phyloP scores from a whole-genome alignment of 352 stramenopile species.

The Blastocystis sp. region DNA sequence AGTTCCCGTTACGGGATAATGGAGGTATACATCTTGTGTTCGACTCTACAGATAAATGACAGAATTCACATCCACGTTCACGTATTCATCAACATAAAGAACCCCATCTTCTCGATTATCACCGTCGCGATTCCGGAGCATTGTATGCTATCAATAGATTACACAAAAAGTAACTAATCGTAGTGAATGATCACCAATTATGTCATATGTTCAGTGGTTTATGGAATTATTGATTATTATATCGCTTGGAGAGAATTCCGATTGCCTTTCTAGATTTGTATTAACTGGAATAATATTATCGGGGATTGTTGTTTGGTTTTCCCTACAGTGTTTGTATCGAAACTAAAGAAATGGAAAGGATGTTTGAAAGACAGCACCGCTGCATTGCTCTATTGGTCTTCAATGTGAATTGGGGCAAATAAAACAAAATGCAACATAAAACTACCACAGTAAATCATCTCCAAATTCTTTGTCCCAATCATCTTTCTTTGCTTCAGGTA shows the following conservation, averaged over 20 bases:
- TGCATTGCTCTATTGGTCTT: too few relatives aligned
- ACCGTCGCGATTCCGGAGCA: too few relatives aligned
- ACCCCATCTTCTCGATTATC: slow-evolving; percentile 3
- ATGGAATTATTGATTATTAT: neutral
- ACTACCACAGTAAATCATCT: slow-evolving; percentile 66
- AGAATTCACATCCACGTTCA: neutral
- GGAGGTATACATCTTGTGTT: slow-evolving; percentile 14
- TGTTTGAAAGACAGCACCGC: too few relatives aligned
- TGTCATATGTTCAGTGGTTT: neutral
- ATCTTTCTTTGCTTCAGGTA: slow-evolving; percentile 59
- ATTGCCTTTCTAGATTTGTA: too few relatives aligned
- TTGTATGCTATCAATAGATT: too few relatives aligned
- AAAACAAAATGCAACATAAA: slow-evolving; percentile 14
- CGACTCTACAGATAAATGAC: neutral
- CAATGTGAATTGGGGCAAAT: too few relatives aligned
- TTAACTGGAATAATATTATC: too few relatives aligned
- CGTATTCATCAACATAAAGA: slow-evolving; percentile 15
- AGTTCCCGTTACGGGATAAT: neutral
- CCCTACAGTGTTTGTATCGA: too few relatives aligned
- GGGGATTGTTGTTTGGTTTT: too few relatives aligned
- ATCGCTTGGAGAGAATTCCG: neutral
- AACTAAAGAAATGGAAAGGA: too few relatives aligned
- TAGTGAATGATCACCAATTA: neutral
- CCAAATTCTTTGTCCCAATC: slow-evolving; percentile 61
- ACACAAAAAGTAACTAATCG: too few relatives aligned